Evolutionary conservation across 2,329 filamentous ascomycete genomes (phyloP).

Genomic region (Verticillium tricorpus): DNA sequence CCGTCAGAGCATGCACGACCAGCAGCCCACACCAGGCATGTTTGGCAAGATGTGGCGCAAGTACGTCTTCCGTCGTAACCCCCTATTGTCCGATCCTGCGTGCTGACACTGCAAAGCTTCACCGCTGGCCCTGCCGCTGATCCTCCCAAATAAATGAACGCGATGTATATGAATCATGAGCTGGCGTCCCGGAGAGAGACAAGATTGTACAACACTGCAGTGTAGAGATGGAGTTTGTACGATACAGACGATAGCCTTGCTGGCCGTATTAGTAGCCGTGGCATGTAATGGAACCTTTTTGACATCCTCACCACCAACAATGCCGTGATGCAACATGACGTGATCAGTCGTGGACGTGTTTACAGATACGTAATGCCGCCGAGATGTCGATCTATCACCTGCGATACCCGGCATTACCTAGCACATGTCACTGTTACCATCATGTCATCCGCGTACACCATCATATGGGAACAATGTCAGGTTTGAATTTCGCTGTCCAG

Average conservation of each 20-base stretch:
- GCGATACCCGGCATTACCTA: no score
- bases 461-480: constrained; percentile 20
- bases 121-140: constrained; percentile 21
- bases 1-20: constrained; percentile 51
- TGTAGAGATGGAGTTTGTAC: not conserved
- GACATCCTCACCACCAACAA: no score
- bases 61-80: constrained; percentile 27
- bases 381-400: no score
- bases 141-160: constrained; percentile 17
- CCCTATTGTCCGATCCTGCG: not conserved
- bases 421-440: no score
- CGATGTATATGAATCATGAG: not conserved
- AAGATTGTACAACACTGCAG: constrained; percentile 2
- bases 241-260: not conserved
- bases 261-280: not conserved
- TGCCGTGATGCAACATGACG: no score
- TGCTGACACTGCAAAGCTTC: constrained; percentile 19
- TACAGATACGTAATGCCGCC: not conserved
- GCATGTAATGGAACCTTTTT: not conserved
- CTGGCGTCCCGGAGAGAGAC: not conserved
- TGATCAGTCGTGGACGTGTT: no score
- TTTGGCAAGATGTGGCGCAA: constrained; percentile 54
- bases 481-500: constrained; percentile 31
- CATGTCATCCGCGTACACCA: not conserved
- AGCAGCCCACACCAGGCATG: constrained; percentile 43